A percentile compares a stretch with the other conserved stretches of the same genome.
phyloP scores from a whole-genome alignment of 169 alveolate genomes.

The Amoebophrya sp. region DNA sequence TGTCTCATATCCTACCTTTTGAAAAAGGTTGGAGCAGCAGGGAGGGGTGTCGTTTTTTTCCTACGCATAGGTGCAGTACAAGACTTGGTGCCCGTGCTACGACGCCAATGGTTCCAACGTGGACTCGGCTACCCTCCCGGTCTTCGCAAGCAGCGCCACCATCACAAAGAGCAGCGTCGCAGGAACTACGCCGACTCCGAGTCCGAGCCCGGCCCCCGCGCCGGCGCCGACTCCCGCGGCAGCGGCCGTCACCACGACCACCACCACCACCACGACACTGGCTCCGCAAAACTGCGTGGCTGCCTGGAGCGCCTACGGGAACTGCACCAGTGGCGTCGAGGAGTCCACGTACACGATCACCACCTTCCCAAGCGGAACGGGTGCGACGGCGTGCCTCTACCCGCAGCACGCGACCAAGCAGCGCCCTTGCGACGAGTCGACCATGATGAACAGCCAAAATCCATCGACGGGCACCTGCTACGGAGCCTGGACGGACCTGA shows the following conservation, averaged over 20 bases:
- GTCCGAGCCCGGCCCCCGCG: background rate
- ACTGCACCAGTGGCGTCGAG: background rate
- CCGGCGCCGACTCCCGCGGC: background rate
- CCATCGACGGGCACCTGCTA: too few species aligned
- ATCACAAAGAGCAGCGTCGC: background rate
- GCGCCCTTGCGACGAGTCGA: background rate
- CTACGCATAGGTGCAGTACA: background rate
- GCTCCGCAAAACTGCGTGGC: background rate
- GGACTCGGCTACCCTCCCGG: background rate
- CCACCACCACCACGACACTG: background rate
- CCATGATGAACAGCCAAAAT: background rate
- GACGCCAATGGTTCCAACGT: background rate
- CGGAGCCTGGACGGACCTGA: background rate
- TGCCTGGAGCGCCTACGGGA: background rate
- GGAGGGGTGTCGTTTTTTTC: too few species aligned
- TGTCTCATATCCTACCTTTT: too few species aligned
- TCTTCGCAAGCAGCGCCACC: background rate
- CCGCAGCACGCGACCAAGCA: background rate
- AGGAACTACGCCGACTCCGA: background rate
- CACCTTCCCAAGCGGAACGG: background rate
- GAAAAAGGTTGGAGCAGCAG: too few species aligned
- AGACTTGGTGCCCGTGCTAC: background rate
- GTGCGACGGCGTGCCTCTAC: background rate
- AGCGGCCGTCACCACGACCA: background rate
- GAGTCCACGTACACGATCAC: background rate